Percentiles rank a stretch among this genome's conserved stretches.
Evolutionary conservation across 495 filamentous ascomycete species (phyloP).

Genomic region (Trichoderma reesei): DNA sequence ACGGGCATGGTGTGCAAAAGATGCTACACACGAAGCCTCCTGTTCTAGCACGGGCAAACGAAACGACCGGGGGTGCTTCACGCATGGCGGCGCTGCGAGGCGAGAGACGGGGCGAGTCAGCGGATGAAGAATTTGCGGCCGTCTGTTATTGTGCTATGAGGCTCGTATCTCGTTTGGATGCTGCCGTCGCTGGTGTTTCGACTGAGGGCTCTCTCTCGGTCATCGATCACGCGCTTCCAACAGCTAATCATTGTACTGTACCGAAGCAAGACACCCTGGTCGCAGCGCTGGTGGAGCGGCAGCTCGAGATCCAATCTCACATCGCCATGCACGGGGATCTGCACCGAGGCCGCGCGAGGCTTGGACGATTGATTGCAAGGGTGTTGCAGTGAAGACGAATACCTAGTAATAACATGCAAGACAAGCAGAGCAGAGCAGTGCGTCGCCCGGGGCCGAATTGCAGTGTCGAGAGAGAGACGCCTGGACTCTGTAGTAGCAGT

Average conservation of each 20-base stretch:
- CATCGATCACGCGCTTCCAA: neutral
- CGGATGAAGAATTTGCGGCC: neutral
- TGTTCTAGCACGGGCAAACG: constrained; percentile 3
- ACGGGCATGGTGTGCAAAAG: constrained; percentile 5
- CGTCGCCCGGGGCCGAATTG: too few relatives aligned
- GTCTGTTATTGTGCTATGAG: too few relatives aligned
- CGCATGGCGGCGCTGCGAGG: neutral
- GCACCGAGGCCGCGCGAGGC: neutral
- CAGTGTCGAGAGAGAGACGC: too few relatives aligned
- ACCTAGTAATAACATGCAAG: too few relatives aligned
- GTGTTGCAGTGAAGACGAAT: too few relatives aligned
- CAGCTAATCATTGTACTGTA: too few relatives aligned
- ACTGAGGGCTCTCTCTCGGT: neutral
- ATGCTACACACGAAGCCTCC: constrained; percentile 1
- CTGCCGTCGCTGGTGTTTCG: neutral
- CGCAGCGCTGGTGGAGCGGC: neutral
- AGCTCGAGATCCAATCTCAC: neutral
- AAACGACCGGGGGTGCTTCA: neutral
- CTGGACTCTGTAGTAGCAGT: too few relatives aligned
- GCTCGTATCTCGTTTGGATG: neutral
- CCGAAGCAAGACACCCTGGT: too few relatives aligned
- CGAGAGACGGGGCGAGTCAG: neutral
- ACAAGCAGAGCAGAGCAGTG: too few relatives aligned
- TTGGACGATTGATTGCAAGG: too few relatives aligned
- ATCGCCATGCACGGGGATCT: neutral